Evolutionary conservation across 768 basidiomycete genomes (phyloP), one percentile per base, ranked within the genome.

Genomic region (Kwoniella sp.): DNA sequence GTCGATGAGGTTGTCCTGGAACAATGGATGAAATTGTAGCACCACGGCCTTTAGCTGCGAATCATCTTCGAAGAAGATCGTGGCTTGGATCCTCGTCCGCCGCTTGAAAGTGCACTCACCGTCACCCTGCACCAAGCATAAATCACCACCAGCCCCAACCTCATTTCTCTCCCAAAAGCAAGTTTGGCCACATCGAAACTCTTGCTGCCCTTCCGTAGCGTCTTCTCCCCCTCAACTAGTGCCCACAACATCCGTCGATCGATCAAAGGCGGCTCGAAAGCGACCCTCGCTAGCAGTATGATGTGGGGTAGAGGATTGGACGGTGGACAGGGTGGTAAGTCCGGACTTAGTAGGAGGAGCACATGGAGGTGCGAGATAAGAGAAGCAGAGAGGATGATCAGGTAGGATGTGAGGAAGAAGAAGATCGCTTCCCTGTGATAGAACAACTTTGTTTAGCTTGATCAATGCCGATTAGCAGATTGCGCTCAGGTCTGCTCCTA

Each of bases 281-380:
- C 77, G 38, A 77, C 72, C 48, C 48, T 28, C 8, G 66, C 66
- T 7, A 80, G 67, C 8, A 77, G 65, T 47, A 29, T 13, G 69
- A 78, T 75, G 56, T 80, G 79, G 17, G 26, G 26, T 2, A 77
- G 12, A 8, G 68, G 70, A 48, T 73, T 72, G 8, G 26, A 26
- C 0, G 79, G 77, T 23, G 79, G 79, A 64, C 77, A 80, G 11
- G 74, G 72, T 4, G 74, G 70, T 26, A 73, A 55, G n/a, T 54
- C 90, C 23, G 94, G 87, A 22, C 90, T 80, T 67, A 89, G 77
- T 51, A 93, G 84, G 58, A 90, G 82, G 41, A 91, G 76, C 55
- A 83, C 82, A 38, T 89, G 85, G 60, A 87, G 83, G 25, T 80
- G 79, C 1, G 75, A 71, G 17, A 78, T 72, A 9, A 80, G 62